Base-by-base conservation (phyloP, 2,329 filamentous ascomycete species). In the Fusarium pseudonygamai region DNA sequence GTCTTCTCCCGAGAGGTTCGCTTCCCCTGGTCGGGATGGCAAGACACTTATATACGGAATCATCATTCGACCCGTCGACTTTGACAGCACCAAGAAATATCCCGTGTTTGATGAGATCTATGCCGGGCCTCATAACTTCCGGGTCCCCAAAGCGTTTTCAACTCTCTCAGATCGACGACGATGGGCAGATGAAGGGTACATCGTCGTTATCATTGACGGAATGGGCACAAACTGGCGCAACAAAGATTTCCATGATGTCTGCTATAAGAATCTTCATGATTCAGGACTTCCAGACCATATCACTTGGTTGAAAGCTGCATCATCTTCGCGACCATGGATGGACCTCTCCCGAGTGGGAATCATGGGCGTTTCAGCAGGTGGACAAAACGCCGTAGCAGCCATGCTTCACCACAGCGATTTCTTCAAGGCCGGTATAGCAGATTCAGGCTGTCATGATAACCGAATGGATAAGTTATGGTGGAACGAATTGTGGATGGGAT, bases 401-500 rank as follows among this genome's bases (percentile, higher is more conserved):
- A 69, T 81, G 42, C 56, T 81, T 12, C 76, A 78, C 42, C 77
- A 80, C 50, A 50, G 67, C 24, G 71, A 74, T 42, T 81, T 81
- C 37, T 81, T 79, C 59, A 78, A 72, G 42, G 78, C 72, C 1
- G 79, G 77, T 0, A 66, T 74, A 9, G 75, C 79, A 18, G 74
- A 78, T 46, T 74, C 76, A 14, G 79, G 79, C 5, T 78, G 75
- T 10, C 78, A 81, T 56, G 79, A 81, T 26, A 80, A 81, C 24
- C 77, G 79, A 5, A 76, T 81, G 75, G 78, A 78, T 43, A 76
- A 77, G 60, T 24, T 80, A 14, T 77, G 76, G 73, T 81, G 79
- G 79, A 80, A 78, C 32, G 79, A 81, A 59, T 56, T 77, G 46
- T 81, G 77, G 76, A 80, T 81, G 78, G 79, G 79, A 6, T 80